phyloP scores from a whole-genome alignment of 2,329 filamentous ascomycete genomes.

The Ophiostoma montium region DNA sequence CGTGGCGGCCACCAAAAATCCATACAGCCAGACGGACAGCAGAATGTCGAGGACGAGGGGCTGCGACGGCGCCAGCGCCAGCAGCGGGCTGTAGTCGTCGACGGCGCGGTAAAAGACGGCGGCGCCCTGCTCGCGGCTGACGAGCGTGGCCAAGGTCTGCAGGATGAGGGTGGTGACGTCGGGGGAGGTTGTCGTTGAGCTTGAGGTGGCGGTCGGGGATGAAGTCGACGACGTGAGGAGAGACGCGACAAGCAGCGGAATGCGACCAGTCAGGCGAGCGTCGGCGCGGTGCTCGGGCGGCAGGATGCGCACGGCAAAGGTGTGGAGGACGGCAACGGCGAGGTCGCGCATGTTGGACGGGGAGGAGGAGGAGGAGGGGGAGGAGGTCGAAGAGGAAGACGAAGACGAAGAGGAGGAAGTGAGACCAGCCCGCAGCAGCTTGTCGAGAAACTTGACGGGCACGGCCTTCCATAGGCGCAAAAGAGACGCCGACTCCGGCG shows the following conservation, averaged over 20 bases:
- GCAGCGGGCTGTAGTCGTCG: constrained; percentile 36
- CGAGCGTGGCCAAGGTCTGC: constrained; percentile 42
- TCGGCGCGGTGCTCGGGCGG: constrained; percentile 31
- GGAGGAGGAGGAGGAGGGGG: constrained; percentile 24
- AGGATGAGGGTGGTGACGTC: constrained; percentile 38
- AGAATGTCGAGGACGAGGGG: constrained; percentile 41
- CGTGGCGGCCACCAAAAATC: constrained; percentile 8
- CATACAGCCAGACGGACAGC: constrained; percentile 39
- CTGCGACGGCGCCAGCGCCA: constrained; percentile 41
- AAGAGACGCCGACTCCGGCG: constrained; percentile 19
- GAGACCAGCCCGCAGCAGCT: constrained; percentile 42
- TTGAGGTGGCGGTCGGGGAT: neutral
- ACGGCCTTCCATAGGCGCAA: constrained; percentile 44
- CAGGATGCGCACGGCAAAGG: constrained; percentile 40
- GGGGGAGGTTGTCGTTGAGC: neutral
- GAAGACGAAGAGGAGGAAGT: neutral
- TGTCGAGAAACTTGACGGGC: constrained; percentile 48
- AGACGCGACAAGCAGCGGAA: constrained; percentile 37
- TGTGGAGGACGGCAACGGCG: constrained; percentile 47
- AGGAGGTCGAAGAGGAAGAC: neutral
- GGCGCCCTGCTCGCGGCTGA: constrained; percentile 37
- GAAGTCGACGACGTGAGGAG: constrained; percentile 22
- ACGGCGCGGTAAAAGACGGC: constrained; percentile 28
- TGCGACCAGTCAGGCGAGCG: constrained; percentile 35
- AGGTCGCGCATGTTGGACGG: constrained; percentile 48